Evolutionary conservation across 352 stramenopile genomes (phyloP).

Genomic region (Pythium rishiriense): DNA sequence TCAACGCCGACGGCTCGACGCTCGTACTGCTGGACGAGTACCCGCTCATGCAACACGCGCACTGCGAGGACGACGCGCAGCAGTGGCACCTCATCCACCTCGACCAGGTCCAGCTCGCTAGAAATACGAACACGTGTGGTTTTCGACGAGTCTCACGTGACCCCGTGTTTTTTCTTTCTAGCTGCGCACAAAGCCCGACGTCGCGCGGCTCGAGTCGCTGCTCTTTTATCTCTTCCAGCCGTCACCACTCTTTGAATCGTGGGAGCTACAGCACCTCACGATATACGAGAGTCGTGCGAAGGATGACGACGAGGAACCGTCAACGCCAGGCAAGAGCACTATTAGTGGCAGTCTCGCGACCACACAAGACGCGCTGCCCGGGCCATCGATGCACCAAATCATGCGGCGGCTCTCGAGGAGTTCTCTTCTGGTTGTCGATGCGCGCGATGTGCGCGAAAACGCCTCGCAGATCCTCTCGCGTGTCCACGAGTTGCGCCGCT

Average conservation of each 20-base stretch:
- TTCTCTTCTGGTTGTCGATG: conserved; percentile 25
- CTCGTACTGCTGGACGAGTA: conserved; percentile 41
- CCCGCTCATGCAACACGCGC: conserved; percentile 54
- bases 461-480: conserved; percentile 15
- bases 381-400: conserved; percentile 19
- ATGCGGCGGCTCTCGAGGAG: conserved; percentile 21
- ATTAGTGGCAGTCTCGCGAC: too few relatives aligned
- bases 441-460: conserved; percentile 26
- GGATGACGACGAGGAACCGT: background rate
- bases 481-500: conserved; percentile 20
- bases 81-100: conserved; percentile 64
- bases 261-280: conserved; percentile 57
- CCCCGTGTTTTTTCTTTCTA: background rate
- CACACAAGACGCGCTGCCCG: background rate
- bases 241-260: conserved; percentile 57
- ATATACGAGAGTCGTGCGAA: conserved; percentile 33
- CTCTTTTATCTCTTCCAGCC: conserved; percentile 62
- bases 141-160: background rate
- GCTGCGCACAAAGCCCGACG: conserved; percentile 32
- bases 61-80: conserved; percentile 72
- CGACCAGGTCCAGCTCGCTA: conserved; percentile 48
- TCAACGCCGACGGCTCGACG: conserved; percentile 43
- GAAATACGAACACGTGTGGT: background rate
- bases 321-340: too few relatives aligned
- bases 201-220: conserved; percentile 39